A percentile compares a stretch with the other conserved stretches of the same genome.
These are phyloP conservation scores for Eruca vesicaria DNA, from an alignment of 441 rosid genomes.

Conservation along the genomic window DNA sequence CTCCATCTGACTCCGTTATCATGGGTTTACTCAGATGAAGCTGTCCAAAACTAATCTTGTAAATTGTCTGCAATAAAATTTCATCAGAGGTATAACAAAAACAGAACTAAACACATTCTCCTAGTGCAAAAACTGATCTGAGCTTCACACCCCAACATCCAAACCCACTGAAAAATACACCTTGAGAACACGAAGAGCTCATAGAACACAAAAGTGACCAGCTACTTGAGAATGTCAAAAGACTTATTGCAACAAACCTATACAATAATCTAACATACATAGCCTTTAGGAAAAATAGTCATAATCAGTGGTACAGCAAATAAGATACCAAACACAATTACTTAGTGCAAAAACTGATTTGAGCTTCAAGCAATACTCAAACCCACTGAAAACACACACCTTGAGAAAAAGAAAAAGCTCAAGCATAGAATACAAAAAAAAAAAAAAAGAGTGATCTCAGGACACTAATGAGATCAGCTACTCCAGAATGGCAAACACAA, in stretches of 20 bases:
- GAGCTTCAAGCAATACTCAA: too few species aligned
- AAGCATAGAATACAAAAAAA: too few species aligned
- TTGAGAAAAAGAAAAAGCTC: too few species aligned
- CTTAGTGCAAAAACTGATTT: background rate
- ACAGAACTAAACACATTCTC: background rate
- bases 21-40: constrained; percentile 95
- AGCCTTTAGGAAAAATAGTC: background rate
- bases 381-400: too few species aligned
- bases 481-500: too few species aligned
- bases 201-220: background rate
- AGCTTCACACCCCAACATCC: background rate
- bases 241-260: background rate
- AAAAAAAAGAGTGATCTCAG: too few species aligned
- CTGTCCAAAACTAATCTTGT: constrained; percentile 93
- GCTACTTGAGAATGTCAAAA: constrained; percentile 12
- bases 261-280: background rate
- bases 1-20: constrained; percentile 99
- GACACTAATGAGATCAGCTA: too few species aligned
- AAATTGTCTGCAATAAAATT: constrained; percentile 63
- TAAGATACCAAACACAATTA: background rate
- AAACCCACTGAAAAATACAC: constrained; percentile 3
- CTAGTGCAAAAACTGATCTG: background rate
- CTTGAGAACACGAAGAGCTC: background rate
- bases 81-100: constrained; percentile 8
- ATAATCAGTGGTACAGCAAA: background rate